A percentile compares a stretch with the other conserved stretches of the same genome.
Evolutionary conservation across 352 stramenopile genomes (phyloP).

Genomic region (Elongisporangium undulatum): DNA sequence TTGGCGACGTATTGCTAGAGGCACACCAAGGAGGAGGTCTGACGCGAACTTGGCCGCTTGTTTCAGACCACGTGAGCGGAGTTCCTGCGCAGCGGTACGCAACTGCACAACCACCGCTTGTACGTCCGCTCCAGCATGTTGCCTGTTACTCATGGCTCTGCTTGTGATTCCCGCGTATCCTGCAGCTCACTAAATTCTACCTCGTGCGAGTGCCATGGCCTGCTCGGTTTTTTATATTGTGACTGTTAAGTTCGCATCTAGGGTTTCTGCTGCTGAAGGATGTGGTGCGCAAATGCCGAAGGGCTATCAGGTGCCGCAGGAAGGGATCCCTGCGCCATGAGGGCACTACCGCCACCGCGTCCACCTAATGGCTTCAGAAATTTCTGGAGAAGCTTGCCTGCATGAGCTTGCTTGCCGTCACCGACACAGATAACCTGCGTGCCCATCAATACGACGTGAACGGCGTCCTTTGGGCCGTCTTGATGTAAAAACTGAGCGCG

Average conservation of each 20-base stretch:
- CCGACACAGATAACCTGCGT: constrained; percentile 47
- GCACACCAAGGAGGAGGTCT: constrained; percentile 72
- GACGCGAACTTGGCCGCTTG: constrained; percentile 67
- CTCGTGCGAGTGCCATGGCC: background rate
- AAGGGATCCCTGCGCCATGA: constrained; percentile 59
- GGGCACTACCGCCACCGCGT: constrained; percentile 50
- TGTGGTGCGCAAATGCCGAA: background rate
- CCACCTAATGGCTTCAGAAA: constrained; percentile 48
- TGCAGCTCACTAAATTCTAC: background rate
- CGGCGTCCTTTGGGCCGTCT: constrained; percentile 13
- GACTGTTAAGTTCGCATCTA: background rate
- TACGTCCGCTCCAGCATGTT: background rate
- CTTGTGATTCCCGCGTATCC: background rate
- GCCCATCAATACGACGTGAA: constrained; percentile 49
- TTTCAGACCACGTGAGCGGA: constrained; percentile 58
- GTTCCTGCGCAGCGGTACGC: constrained; percentile 37
- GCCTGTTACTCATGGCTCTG: background rate
- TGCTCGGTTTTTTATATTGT: background rate
- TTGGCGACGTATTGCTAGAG: constrained; percentile 8
- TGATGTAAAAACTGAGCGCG: constrained; percentile 53
- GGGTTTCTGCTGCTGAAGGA: constrained; percentile 1
- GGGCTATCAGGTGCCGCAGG: constrained; percentile 1
- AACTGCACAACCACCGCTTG: constrained; percentile 33
- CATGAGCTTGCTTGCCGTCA: constrained; percentile 27
- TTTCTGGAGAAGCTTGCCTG: constrained; percentile 52